Base-by-base conservation (phyloP, 2,329 filamentous ascomycete species). In the Paecilomyces fulvus region DNA sequence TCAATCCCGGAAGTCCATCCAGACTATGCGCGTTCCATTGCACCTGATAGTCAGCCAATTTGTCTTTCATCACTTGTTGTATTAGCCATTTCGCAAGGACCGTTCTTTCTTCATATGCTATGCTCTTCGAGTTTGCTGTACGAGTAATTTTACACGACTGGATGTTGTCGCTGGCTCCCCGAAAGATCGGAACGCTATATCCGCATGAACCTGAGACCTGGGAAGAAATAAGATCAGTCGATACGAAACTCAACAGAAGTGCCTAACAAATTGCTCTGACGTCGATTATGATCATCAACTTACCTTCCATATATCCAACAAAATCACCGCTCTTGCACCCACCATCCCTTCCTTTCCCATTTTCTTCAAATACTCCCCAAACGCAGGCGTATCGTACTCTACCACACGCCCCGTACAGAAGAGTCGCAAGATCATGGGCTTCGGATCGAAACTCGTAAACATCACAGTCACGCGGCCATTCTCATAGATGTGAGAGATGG, bases 391-490 rank as follows among this genome's bases (percentile, higher is more conserved):
- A 59, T 82, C 80, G 70, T 79, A 82, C 69, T 89, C 85, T 2
- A 88, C 72, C 7, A 88, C 80, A 4, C 66, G 70, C 3, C 81
- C 81, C 8, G 65, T 77, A 67, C 85, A 87, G 67, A 86, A 88
- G 52, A 87, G 76, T 4, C 86, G 75, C 68, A 87, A 67, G 64
- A 89, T 88, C 55, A 83, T 77, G 14, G 86, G 85, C 0, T 74
- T 66, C 3, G 74, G 62, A 1, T 80, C 82, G 60, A 87, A 88
- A 21, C 82, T 84, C 68, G 81, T 86, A 73, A 91, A 90, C 79
- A 90, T 85, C 65, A 92, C 73, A 5, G 87, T 90, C 17, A 88
- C 80, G 14, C 89, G 81, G 30, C 85, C 86, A 64, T 92, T 92
- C 66, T 92, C 88, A 67, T 89, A 85, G 10, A 89, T 72, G 65